A percentile compares a stretch with the other conserved stretches of the same genome.
Conservation (phyloP, 129 eudicot species). For the Mikania micrantha region DNA sequence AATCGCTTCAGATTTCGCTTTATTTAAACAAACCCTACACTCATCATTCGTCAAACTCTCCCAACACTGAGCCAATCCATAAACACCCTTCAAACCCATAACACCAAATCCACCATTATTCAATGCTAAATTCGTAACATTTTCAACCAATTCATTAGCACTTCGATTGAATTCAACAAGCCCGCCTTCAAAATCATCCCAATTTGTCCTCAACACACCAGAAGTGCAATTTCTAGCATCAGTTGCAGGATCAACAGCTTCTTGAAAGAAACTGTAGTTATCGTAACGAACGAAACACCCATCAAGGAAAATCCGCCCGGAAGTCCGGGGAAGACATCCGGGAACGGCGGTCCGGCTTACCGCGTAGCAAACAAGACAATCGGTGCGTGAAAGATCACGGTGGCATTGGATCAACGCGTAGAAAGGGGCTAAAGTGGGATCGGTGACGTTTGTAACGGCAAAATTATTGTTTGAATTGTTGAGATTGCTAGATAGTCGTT, state of each 20-base stretch:
- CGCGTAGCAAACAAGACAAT: slow-evolving; percentile 81
- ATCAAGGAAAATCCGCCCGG: slow-evolving; percentile 56
- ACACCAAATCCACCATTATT: slow-evolving; percentile 39
- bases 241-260: slow-evolving; percentile 20
- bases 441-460: slow-evolving; percentile 24
- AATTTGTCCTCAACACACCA: neutral
- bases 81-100: slow-evolving; percentile 38
- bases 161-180: slow-evolving; percentile 15
- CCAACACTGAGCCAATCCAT: slow-evolving; percentile 82
- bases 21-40: slow-evolving; percentile 52
- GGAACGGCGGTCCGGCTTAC: slow-evolving; percentile 72
- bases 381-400: slow-evolving; percentile 43
- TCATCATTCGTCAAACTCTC: slow-evolving; percentile 38
- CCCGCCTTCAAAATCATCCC: slow-evolving; percentile 10
- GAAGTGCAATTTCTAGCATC: slow-evolving; percentile 45
- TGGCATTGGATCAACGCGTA: slow-evolving; percentile 54
- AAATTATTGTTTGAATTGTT: slow-evolving; percentile 23
- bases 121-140: slow-evolving; percentile 33
- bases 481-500: slow-evolving; percentile 31
- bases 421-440: slow-evolving; percentile 20
- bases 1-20: slow-evolving; percentile 28
- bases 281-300: slow-evolving; percentile 69
- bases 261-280: slow-evolving; percentile 35
- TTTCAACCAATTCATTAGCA: slow-evolving; percentile 37
- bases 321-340: slow-evolving; percentile 45